Conservation (phyloP, 1,139 yeast species). For the Hansenula sp. region DNA sequence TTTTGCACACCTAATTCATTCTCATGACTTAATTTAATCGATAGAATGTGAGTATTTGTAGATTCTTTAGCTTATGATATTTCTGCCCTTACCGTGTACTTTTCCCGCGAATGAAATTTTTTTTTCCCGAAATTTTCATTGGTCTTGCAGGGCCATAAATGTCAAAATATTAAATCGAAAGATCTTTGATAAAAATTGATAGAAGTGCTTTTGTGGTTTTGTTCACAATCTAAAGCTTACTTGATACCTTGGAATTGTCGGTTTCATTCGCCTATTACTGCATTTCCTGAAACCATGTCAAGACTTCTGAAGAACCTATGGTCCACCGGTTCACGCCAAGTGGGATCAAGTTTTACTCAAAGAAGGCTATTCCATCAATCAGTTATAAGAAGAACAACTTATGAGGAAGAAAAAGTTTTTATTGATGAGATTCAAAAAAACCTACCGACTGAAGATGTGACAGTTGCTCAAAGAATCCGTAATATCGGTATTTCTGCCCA, state of each 20-base stretch:
- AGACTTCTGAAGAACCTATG: conserved; percentile 14
- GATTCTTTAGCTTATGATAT: neutral
- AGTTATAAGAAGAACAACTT: conserved; percentile 27
- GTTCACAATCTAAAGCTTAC: no score
- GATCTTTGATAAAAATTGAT: neutral
- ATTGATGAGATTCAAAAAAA: conserved; percentile 52
- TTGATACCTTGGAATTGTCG: no score
- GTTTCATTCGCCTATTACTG: no score
- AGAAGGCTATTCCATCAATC: conserved; percentile 25
- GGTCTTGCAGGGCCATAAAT: neutral
- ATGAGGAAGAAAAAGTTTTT: conserved; percentile 69
- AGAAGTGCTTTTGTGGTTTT: no score
- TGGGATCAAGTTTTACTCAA: conserved; percentile 5
- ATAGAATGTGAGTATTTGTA: no score
- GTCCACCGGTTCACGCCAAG: conserved; percentile 10
- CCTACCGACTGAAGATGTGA: conserved; percentile 55
- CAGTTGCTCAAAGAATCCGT: conserved; percentile 60
- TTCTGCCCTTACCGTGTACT: neutral
- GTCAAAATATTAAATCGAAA: neutral
- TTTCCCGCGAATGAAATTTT: conserved; percentile 1
- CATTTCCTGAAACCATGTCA: conserved; percentile 11
- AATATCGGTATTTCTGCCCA: conserved; percentile 98
- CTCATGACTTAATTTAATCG: no score
- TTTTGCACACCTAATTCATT: neutral
- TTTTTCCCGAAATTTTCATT: conserved; percentile 1